These are phyloP conservation scores for Tetracladium maxilliforme DNA, from an alignment of 2,329 filamentous ascomycete genomes.

Conservation along the genomic window DNA sequence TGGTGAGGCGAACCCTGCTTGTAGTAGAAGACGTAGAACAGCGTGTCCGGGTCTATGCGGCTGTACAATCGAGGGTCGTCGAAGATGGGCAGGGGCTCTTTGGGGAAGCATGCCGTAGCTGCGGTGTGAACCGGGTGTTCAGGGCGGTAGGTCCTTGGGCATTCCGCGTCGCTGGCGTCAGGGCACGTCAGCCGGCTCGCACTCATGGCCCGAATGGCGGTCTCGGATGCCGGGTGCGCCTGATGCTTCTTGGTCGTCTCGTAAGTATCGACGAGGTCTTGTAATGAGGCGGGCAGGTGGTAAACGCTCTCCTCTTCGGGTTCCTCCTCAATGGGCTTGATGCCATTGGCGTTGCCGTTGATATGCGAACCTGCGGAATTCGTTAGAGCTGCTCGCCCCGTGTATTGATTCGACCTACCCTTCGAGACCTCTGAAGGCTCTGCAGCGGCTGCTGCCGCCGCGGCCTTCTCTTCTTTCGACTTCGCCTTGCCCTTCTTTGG, in stretches of 20 bases:
- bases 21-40: slow-evolving; percentile 99
- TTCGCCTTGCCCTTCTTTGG: no score
- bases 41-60: slow-evolving; percentile 83
- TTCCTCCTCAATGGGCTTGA: slow-evolving; percentile 27
- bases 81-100: slow-evolving; percentile 82
- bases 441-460: slow-evolving; percentile 16
- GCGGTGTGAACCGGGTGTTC: slow-evolving; percentile 67
- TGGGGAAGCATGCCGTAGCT: slow-evolving; percentile 78
- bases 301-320: slow-evolving; percentile 54
- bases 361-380: slow-evolving; percentile 26
- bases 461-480: no score
- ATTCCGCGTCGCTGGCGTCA: slow-evolving; percentile 63
- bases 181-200: slow-evolving; percentile 62
- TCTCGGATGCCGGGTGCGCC: slow-evolving; percentile 38
- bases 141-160: slow-evolving; percentile 72
- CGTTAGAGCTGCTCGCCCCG: slow-evolving; percentile 6
- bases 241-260: slow-evolving; percentile 66
- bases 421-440: slow-evolving; percentile 28
- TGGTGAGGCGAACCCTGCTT: slow-evolving; percentile 93
- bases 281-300: slow-evolving; percentile 76
- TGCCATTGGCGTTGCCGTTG: slow-evolving; percentile 37
- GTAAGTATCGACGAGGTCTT: slow-evolving; percentile 83
- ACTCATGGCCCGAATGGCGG: slow-evolving; percentile 60
- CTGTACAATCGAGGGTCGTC: slow-evolving; percentile 81
- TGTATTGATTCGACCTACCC: slow-evolving; percentile 17